These are phyloP conservation scores for Colletotrichum trifolii DNA, from an alignment of 2,329 filamentous ascomycete genomes.

Conservation along the genomic window DNA sequence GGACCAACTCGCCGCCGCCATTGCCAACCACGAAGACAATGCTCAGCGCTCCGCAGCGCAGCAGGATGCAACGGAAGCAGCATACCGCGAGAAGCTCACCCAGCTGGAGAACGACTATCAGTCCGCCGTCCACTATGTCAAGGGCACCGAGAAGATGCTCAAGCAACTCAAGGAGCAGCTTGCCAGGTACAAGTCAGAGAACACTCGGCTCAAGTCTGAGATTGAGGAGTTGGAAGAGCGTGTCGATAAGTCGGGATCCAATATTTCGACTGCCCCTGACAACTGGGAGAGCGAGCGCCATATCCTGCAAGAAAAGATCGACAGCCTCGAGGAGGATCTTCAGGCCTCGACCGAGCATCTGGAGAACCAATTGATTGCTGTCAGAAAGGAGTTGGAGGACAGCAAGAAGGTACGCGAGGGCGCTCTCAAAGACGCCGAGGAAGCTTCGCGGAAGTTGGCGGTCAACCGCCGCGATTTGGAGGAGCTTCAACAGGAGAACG, in stretches of 20 bases:
- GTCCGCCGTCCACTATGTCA: constrained; percentile 96
- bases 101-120: constrained; percentile 98
- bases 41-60: constrained; percentile 81
- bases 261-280: constrained; percentile 53
- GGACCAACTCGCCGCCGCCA: constrained; percentile 81
- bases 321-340: constrained; percentile 75
- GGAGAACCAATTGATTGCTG: constrained; percentile 74
- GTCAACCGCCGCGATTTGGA: constrained; percentile 76
- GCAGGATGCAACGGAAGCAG: constrained; percentile 85
- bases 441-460: constrained; percentile 67
- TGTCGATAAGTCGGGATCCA: constrained; percentile 49
- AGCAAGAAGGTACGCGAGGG: constrained; percentile 76
- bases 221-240: constrained; percentile 74
- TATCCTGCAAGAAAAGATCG: constrained; percentile 74
- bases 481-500: constrained; percentile 84
- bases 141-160: constrained; percentile 98
- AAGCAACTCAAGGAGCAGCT: constrained; percentile 98
- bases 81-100: constrained; percentile 91
- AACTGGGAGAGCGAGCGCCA: constrained; percentile 82
- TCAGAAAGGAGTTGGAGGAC: constrained; percentile 76
- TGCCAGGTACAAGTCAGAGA: constrained; percentile 89
- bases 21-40: constrained; percentile 86
- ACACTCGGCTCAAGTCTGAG: constrained; percentile 83
- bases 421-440: constrained; percentile 66
- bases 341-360: constrained; percentile 73